Evolutionary conservation across 2,329 filamentous ascomycete species (phyloP).

Genomic region (Penicillium palitans): DNA sequence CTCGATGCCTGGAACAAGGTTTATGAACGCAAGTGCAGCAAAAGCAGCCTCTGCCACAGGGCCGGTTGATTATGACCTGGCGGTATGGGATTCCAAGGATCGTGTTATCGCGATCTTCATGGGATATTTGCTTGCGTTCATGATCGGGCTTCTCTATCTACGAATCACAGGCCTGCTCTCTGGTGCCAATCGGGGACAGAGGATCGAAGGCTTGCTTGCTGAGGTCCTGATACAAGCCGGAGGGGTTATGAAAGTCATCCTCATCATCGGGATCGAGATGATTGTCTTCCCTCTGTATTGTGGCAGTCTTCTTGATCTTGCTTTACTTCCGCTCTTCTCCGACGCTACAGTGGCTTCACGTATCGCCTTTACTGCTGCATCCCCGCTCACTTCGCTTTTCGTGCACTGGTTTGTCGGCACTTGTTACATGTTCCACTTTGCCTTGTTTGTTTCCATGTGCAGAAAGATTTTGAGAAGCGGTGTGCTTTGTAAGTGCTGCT

Average conservation of each 20-base stretch:
- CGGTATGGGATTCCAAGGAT: slow-evolving; percentile 69
- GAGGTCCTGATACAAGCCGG: slow-evolving; percentile 89
- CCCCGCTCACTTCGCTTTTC: slow-evolving; percentile 87
- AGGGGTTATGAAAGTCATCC: slow-evolving; percentile 93
- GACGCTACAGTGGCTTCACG: slow-evolving; percentile 74
- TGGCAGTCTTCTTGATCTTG: slow-evolving; percentile 83
- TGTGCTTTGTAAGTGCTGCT: slow-evolving; percentile 71
- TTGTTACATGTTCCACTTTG: slow-evolving; percentile 99
- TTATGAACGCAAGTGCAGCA: slow-evolving; percentile 28
- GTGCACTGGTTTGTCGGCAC: slow-evolving; percentile 99
- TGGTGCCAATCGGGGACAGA: slow-evolving; percentile 53
- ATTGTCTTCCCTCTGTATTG: slow-evolving; percentile 95
- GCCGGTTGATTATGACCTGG: slow-evolving; percentile 58
- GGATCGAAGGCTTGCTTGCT: slow-evolving; percentile 69
- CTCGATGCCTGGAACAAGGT: slow-evolving; percentile 29
- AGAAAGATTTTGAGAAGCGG: slow-evolving; percentile 95
- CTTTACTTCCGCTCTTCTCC: slow-evolving; percentile 85
- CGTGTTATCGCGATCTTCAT: slow-evolving; percentile 71
- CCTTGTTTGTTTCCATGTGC: slow-evolving; percentile 97
- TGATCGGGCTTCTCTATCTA: slow-evolving; percentile 76
- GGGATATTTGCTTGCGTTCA: slow-evolving; percentile 76
- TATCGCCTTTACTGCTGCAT: slow-evolving; percentile 72
- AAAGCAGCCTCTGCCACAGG: slow-evolving; percentile 22
- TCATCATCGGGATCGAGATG: slow-evolving; percentile 99
- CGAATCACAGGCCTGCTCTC: slow-evolving; percentile 70